These are phyloP conservation scores for Kalmusia sp. DNA, from an alignment of 2,329 filamentous ascomycete genomes.

Conservation along the genomic window DNA sequence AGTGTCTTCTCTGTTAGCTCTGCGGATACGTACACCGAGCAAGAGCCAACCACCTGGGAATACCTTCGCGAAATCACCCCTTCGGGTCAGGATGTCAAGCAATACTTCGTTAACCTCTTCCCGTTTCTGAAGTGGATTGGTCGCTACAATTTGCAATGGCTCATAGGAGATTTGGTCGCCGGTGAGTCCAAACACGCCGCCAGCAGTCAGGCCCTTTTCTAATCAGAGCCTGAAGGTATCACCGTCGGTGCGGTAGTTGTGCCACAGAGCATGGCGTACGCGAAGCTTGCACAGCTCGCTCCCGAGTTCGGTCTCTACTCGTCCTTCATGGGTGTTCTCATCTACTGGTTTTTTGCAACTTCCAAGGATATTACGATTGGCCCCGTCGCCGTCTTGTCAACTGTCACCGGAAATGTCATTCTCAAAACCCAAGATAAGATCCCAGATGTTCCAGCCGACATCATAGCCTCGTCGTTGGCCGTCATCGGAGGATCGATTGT, in stretches of 20 bases:
- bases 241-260: constrained; percentile 82
- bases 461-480: constrained; percentile 67
- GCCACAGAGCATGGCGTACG: constrained; percentile 96
- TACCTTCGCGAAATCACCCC: constrained; percentile 74
- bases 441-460: constrained; percentile 42
- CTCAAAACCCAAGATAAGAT: constrained; percentile 64
- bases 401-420: constrained; percentile 83
- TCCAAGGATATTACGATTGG: constrained; percentile 99
- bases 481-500: constrained; percentile 83
- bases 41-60: constrained; percentile 76
- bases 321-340: constrained; percentile 92
- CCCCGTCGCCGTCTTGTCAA: constrained; percentile 94
- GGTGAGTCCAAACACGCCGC: constrained; percentile 59
- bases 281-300: constrained; percentile 77
- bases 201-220: not conserved
- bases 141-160: constrained; percentile 89
- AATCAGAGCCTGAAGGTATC: constrained; percentile 58
- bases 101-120: constrained; percentile 77
- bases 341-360: constrained; percentile 98
- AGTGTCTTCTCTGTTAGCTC: constrained; percentile 78
- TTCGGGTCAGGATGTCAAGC: constrained; percentile 56
- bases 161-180: constrained; percentile 86
- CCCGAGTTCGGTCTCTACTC: constrained; percentile 90
- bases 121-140: constrained; percentile 90
- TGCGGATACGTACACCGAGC: constrained; percentile 80